Evolutionary conservation across 2,329 filamentous ascomycete genomes (phyloP).

Genomic region (Trichocomaceae sp.): DNA sequence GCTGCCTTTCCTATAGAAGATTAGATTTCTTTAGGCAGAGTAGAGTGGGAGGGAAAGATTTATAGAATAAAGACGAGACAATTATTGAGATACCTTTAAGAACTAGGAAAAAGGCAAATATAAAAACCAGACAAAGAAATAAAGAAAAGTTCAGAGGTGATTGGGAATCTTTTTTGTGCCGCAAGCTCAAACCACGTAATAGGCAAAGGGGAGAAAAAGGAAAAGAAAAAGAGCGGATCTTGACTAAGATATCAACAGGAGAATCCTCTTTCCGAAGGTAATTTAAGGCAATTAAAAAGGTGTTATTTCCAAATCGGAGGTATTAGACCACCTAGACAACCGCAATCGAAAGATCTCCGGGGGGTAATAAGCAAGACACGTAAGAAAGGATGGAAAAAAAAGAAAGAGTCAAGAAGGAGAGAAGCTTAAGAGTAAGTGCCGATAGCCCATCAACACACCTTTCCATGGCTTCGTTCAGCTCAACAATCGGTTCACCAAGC

Average conservation of each 20-base stretch:
- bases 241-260: conserved; percentile 21
- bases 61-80: conserved; percentile 9
- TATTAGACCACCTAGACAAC: conserved; percentile 18
- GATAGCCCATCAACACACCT: conserved; percentile 19
- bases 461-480: conserved; percentile 28
- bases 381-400: conserved; percentile 15
- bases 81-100: conserved; percentile 12
- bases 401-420: conserved; percentile 13
- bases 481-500: conserved; percentile 1
- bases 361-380: conserved; percentile 15
- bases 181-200: conserved; percentile 12
- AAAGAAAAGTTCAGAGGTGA: conserved; percentile 7
- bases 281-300: conserved; percentile 27
- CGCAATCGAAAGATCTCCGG: conserved; percentile 14
- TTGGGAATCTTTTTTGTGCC: conserved; percentile 11
- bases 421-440: conserved; percentile 7
- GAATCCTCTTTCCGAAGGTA: conserved; percentile 20
- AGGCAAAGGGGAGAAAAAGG: conserved; percentile 10
- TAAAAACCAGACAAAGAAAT: conserved; percentile 14
- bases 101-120: conserved; percentile 16
- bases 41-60: background rate
- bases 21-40: background rate
- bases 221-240: conserved; percentile 11
- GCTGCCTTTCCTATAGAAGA: background rate
- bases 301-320: conserved; percentile 26